These are phyloP conservation scores for Pythium phragmiticola DNA, from an alignment of 352 stramenopile species.

Conservation along the genomic window DNA sequence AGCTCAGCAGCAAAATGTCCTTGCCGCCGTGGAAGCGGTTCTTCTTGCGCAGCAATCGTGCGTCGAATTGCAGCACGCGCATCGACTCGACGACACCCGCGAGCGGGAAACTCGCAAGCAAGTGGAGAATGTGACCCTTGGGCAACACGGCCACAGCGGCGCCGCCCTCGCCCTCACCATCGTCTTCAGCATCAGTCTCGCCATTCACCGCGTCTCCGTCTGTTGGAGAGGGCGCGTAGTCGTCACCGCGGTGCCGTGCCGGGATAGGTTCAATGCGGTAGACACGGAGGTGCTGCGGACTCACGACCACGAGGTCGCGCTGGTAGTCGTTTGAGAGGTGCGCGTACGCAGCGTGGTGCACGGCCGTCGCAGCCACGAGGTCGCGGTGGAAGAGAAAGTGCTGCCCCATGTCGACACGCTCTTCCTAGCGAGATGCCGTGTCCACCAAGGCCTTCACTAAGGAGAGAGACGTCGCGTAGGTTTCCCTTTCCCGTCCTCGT, in stretches of 20 bases:
- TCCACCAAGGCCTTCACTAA: background rate
- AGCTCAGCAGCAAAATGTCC: conserved; percentile 77
- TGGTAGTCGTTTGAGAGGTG: conserved; percentile 69
- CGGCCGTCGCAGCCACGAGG: conserved; percentile 71
- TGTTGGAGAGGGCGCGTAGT: background rate
- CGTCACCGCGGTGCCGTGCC: conserved; percentile 7
- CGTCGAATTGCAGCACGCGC: conserved; percentile 72
- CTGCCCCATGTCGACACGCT: conserved; percentile 51
- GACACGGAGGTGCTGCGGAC: conserved; percentile 71
- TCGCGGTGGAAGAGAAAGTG: conserved; percentile 86
- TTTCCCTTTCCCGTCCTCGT: background rate
- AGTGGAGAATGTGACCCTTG: conserved; percentile 70
- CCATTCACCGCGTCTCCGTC: background rate
- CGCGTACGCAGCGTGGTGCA: conserved; percentile 70
- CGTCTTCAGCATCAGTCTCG: conserved; percentile 6
- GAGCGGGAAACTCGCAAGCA: conserved; percentile 69
- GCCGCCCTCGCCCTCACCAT: background rate
- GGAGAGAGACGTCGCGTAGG: conserved; percentile 2
- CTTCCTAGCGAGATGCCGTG: background rate
- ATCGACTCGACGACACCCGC: conserved; percentile 70
- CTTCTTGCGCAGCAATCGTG: conserved; percentile 60
- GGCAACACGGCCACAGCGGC: conserved; percentile 11
- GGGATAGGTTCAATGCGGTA: conserved; percentile 77
- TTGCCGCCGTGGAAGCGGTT: conserved; percentile 68
- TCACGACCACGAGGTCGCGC: conserved; percentile 68